Evolutionary conservation across 2,329 filamentous ascomycete species (phyloP).

Genomic region (Arthrobotrys entomopaga): DNA sequence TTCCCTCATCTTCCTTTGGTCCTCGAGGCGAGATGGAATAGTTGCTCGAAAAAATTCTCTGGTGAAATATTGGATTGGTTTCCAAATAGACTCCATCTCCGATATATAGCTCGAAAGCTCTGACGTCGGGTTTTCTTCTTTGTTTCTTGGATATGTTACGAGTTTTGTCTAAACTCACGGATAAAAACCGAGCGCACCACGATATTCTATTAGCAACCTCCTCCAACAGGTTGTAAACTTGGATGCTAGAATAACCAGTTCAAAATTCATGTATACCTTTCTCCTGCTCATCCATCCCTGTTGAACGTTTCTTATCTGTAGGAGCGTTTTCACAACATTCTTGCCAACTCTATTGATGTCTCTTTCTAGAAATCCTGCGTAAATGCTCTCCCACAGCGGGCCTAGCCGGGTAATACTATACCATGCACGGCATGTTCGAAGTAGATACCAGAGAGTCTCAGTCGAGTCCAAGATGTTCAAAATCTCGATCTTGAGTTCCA

Average conservation of each 20-base stretch:
- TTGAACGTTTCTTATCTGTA: slow-evolving; percentile 26
- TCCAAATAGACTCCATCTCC: slow-evolving; percentile 21
- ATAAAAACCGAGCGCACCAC: background rate
- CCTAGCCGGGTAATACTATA: slow-evolving; percentile 26
- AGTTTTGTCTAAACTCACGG: slow-evolving; percentile 7
- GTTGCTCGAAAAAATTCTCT: slow-evolving; percentile 17
- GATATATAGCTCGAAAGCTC: background rate
- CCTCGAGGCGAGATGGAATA: slow-evolving; percentile 6
- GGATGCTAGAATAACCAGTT: too few relatives aligned
- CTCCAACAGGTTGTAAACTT: background rate
- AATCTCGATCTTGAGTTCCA: slow-evolving; percentile 40
- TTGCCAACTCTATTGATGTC: slow-evolving; percentile 21
- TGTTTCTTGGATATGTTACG: slow-evolving; percentile 8
- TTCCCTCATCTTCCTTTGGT: background rate
- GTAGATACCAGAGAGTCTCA: slow-evolving; percentile 4
- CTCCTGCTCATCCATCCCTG: background rate
- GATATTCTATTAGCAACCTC: background rate
- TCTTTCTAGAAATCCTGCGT: slow-evolving; percentile 19
- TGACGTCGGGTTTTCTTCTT: slow-evolving; percentile 22
- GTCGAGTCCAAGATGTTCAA: slow-evolving; percentile 17
- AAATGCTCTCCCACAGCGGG: slow-evolving; percentile 27
- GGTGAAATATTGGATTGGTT: slow-evolving; percentile 26
- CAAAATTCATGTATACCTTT: background rate
- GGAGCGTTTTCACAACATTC: slow-evolving; percentile 15
- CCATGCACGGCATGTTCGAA: slow-evolving; percentile 32